Evolutionary conservation across 768 basidiomycete species (phyloP).

Genomic region (Porphyrellus cyaneotinctus): DNA sequence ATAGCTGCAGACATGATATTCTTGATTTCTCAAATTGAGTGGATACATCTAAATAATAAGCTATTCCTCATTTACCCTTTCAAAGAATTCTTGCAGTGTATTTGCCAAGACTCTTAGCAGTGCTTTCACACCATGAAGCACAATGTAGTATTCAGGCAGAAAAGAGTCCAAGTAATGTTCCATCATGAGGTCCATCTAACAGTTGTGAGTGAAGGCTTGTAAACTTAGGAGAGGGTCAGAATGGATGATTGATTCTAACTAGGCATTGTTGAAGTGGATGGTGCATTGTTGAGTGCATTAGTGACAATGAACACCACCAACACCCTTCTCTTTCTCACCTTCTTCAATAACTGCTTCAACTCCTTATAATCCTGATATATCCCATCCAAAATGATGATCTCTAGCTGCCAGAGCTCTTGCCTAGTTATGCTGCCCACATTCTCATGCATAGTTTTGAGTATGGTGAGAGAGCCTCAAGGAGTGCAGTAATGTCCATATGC

Average conservation of each 20-base stretch:
- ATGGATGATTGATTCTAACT: constrained; percentile 63
- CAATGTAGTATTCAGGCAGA: constrained; percentile 96
- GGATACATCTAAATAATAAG: not conserved
- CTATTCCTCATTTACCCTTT: constrained; percentile 68
- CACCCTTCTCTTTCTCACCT: constrained; percentile 84
- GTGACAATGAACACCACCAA: constrained; percentile 96
- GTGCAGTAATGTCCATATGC: constrained; percentile 78
- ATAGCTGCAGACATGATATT: not conserved
- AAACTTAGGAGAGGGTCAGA: constrained; percentile 89
- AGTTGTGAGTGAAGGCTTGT: constrained; percentile 45
- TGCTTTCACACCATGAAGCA: constrained; percentile 86
- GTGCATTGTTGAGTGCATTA: constrained; percentile 71
- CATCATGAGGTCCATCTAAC: constrained; percentile 82
- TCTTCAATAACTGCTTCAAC: constrained; percentile 72
- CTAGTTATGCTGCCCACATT: constrained; percentile 53
- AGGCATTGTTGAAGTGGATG: constrained; percentile 16
- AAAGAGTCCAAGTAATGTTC: constrained; percentile 91
- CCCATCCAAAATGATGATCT: constrained; percentile 99
- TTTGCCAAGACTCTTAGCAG: constrained; percentile 85
- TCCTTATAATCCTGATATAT: constrained; percentile 94
- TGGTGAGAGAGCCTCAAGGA: constrained; percentile 74
- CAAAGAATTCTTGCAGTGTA: constrained; percentile 90
- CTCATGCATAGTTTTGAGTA: constrained; percentile 76
- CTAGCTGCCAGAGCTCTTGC: constrained; percentile 91
- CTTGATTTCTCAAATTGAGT: not conserved